Percentiles rank a stretch among this genome's conserved stretches.
Conservation (phyloP, 1,284 basidiomycete genomes). For the Ceraceosorus bombacis region DNA sequence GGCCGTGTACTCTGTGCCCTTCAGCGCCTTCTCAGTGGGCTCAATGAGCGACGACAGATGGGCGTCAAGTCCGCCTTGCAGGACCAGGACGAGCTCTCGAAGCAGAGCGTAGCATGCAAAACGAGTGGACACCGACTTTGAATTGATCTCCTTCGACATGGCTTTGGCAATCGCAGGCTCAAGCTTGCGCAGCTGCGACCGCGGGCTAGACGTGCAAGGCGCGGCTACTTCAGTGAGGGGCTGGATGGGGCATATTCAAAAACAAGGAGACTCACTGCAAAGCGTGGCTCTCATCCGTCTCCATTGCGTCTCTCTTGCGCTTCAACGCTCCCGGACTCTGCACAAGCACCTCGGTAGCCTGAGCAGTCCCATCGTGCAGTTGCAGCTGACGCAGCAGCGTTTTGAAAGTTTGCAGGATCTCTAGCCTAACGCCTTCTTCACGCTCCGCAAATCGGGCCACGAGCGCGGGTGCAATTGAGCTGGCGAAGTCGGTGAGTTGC, state of each 20-base stretch:
- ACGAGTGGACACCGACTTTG: constrained; percentile 72
- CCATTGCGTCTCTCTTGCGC: constrained; percentile 43
- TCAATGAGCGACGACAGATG: constrained; percentile 58
- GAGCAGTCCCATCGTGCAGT: constrained; percentile 46
- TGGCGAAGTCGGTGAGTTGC: constrained; percentile 68
- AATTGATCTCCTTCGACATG: constrained; percentile 73
- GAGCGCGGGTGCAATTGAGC: constrained; percentile 73
- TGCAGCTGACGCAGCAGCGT: constrained; percentile 70
- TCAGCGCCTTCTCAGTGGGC: constrained; percentile 49
- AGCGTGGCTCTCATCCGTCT: constrained; percentile 15
- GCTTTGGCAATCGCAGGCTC: constrained; percentile 72
- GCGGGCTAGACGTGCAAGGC: constrained; percentile 15
- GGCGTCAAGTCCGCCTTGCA: constrained; percentile 71
- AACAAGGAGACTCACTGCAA: too few species aligned
- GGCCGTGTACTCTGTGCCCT: constrained; percentile 37
- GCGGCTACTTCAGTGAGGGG: constrained; percentile 12
- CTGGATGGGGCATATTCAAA: too few species aligned
- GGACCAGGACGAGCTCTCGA: constrained; percentile 66
- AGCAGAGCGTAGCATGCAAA: constrained; percentile 78
- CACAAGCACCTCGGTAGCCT: constrained; percentile 62
- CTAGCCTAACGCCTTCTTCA: constrained; percentile 89
- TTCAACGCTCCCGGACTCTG: constrained; percentile 43
- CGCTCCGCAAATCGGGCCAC: constrained; percentile 87
- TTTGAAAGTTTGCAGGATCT: constrained; percentile 81
- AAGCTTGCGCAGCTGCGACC: constrained; percentile 54